phyloP scores from a whole-genome alignment of 345 rosid genomes.

The Syzygium oleosum region DNA sequence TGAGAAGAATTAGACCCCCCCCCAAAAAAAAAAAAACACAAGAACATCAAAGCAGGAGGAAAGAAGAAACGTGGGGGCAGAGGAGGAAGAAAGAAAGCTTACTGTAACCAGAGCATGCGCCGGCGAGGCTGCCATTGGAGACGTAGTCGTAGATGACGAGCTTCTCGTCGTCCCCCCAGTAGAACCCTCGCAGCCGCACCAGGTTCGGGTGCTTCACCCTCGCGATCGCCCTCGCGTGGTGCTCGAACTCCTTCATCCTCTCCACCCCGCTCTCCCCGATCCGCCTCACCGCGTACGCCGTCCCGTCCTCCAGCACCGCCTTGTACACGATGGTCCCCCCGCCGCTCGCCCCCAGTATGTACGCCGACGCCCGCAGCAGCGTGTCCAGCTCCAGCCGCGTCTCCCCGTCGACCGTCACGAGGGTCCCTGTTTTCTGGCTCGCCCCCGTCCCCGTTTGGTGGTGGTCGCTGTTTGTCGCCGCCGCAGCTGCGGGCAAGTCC shows the following conservation, averaged over 20 bases:
- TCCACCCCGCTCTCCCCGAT: conserved; percentile 59
- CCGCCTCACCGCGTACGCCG: conserved; percentile 71
- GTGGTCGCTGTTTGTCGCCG: background rate
- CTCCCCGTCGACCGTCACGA: conserved; percentile 64
- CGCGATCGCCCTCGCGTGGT: conserved; percentile 46
- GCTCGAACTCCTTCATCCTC: conserved; percentile 66
- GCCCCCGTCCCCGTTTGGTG: background rate
- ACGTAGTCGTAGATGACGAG: conserved; percentile 69
- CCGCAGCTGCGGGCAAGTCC: background rate
- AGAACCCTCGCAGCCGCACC: conserved; percentile 65
- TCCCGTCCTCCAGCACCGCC: conserved; percentile 67
- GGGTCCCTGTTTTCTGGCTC: conserved; percentile 26
- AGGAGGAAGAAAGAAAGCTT: conserved; percentile 10
- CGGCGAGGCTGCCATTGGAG: conserved; percentile 69
- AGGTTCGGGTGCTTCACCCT: conserved; percentile 72
- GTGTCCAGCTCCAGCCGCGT: conserved; percentile 66
- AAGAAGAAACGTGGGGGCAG: background rate
- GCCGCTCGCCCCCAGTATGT: conserved; percentile 52
- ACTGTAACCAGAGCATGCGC: conserved; percentile 30
- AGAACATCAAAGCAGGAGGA: background rate
- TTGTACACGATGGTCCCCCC: conserved; percentile 73
- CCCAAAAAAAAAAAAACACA: background rate
- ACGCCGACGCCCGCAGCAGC: conserved; percentile 77
- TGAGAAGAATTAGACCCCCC: background rate
- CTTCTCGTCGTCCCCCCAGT: conserved; percentile 86